Conservation (phyloP, 78 protist species). For the Cavenderia fasciculata region DNA sequence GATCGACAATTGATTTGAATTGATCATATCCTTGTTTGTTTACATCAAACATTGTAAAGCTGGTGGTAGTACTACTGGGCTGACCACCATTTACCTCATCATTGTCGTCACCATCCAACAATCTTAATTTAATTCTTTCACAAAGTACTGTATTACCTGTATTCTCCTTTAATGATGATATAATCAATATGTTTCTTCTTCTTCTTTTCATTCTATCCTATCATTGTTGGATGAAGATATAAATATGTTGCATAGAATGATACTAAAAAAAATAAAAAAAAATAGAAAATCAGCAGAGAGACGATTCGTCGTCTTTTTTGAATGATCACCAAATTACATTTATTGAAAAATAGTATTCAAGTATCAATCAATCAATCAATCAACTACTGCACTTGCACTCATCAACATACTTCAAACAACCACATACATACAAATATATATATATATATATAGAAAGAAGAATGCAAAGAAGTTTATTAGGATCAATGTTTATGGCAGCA, state of each 20-base stretch:
- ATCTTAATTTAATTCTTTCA: neutral
- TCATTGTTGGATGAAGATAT: neutral
- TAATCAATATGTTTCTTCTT: neutral
- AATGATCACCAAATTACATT: too few species aligned
- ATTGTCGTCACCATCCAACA: too few species aligned
- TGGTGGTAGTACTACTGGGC: too few species aligned
- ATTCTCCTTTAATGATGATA: neutral
- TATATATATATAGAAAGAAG: neutral
- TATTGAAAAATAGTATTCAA: too few species aligned
- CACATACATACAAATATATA: neutral
- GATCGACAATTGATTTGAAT: neutral
- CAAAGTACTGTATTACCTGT: neutral
- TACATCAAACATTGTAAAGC: too few species aligned
- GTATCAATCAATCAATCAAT: too few species aligned
- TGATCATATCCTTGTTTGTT: neutral
- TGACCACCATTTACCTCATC: too few species aligned
- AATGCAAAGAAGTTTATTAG: slow-evolving; percentile 2
- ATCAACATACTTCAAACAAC: neutral
- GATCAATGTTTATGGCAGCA: neutral
- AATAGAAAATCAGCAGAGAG: neutral
- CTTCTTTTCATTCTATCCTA: neutral
- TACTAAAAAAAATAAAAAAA: neutral
- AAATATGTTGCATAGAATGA: neutral
- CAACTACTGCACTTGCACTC: too few species aligned
- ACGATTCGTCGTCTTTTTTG: neutral